Percentiles rank a stretch among this genome's conserved stretches.
Evolutionary conservation across 345 rosid genomes (phyloP).

Genomic region (Anastatica hierochuntica): DNA sequence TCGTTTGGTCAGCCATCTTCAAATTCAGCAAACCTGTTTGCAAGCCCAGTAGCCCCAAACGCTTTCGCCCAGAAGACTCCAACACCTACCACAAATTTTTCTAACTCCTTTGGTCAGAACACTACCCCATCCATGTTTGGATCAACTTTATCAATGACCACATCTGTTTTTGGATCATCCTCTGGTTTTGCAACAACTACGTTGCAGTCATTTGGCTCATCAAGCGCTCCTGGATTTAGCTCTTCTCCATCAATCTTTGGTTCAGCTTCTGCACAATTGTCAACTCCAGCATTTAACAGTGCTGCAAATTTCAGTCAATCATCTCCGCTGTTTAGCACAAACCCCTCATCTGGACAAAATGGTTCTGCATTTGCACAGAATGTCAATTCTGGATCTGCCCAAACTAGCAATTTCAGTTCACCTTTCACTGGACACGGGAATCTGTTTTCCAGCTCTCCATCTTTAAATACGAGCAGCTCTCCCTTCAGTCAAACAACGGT

Average conservation of each 20-base stretch:
- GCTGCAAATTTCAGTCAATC: conserved; percentile 41
- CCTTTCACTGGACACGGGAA: conserved; percentile 42
- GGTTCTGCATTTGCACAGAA: conserved; percentile 41
- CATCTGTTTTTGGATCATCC: conserved; percentile 39
- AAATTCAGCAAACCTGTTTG: no score
- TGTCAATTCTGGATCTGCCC: conserved; percentile 32
- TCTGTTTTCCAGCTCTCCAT: conserved; percentile 42
- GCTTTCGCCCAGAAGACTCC: conserved; percentile 42
- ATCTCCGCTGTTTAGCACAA: conserved; percentile 46
- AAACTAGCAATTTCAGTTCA: conserved; percentile 38
- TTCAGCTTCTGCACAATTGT: conserved; percentile 34
- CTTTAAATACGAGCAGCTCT: conserved; percentile 32
- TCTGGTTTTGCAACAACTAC: conserved; percentile 37
- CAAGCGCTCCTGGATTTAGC: conserved; percentile 37
- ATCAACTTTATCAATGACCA: conserved; percentile 36
- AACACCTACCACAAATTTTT: conserved; percentile 27
- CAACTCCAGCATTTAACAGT: conserved; percentile 33
- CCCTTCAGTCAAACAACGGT: conserved; percentile 48
- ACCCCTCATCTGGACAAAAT: conserved; percentile 39
- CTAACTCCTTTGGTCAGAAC: conserved; percentile 28
- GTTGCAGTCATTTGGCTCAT: conserved; percentile 38
- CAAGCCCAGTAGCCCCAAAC: conserved; percentile 33
- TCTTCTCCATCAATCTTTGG: conserved; percentile 46
- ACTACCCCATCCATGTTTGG: conserved; percentile 38
- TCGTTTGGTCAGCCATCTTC: conserved; percentile 44